Evolutionary conservation across 768 basidiomycete genomes (phyloP), one percentile per base, ranked within the genome.

Genomic region (Exsudoporus frostii): DNA sequence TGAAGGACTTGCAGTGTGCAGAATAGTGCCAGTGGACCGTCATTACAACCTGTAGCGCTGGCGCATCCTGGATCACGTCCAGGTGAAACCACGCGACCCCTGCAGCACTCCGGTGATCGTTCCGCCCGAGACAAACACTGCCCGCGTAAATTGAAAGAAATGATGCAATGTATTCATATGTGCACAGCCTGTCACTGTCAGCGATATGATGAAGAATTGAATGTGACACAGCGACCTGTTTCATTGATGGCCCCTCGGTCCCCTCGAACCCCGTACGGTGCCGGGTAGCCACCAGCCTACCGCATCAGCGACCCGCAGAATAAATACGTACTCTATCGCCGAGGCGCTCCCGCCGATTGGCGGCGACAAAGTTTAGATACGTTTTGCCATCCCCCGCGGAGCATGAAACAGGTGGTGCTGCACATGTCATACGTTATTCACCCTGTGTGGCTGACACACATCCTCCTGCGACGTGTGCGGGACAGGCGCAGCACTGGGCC

Each of bases 391-490:
- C 43, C 29, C 43, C 27, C 4, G 11, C 19, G 50, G 42, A 39
- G 22, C 51, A 27, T 17, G 29, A 51, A 34, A 27, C 33, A 36
- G 52, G 24, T 37, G 17, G 10, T 51, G 49, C 15, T 17, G 29
- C 25, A 25, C 40, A 22, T 19, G 53, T 50, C 48, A 48, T 45
- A 29, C 24, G 20, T 30, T 13, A 19, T 30, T 37, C 24, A 41
- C 51, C 51, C 51, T 53, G 32, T 51, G 51, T 53, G 52, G 52
- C 39, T 54, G 52, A 53, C 51, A 53, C 50, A 20, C 17, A 43
- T 44, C 29, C 25, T 29, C 6, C 14, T 14, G n/a, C 29, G 43
- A 29, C 44, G 19, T 5, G 29, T 44, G 30, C 43, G 43, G 43
- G 43, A 44, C 43, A 44, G n/a, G 29, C 4, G 11, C 11, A 19